Evolutionary conservation across 225 moss, liverwort and hornwort genomes (phyloP), one percentile per base, ranked within the genome.

Genomic region (Neckera pumila): DNA sequence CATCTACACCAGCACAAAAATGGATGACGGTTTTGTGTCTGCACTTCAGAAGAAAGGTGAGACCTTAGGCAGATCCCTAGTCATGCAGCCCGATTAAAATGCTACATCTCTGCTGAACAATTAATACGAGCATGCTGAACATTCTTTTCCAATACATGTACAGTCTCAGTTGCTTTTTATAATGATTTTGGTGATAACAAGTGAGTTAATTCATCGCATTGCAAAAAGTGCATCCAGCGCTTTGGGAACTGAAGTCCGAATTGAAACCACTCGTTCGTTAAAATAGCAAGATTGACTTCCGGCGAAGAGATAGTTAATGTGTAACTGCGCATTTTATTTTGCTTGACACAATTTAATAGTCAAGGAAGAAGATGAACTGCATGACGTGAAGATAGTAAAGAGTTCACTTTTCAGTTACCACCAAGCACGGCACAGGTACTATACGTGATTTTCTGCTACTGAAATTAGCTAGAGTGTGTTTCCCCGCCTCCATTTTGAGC

Each of bases 1-100:
- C 83, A 99, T 99, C 70, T 99, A 92, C 87, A 97, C 98, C 38
- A 98, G 96, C 89, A 96, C 96, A 59, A 98, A 96, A 91, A 97
- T 96, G 97, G 94, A 97, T 89, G 96, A 99, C 59, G 72, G 86
- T 59, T 99, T 99, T 87, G 91, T 99, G 59, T 59, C 88, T 66
- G 94, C 96, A 75, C 97, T 99, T 88, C 92, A 95, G 86, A 93
- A 93, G 79, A 96, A 91, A 94, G 93, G 97, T 96, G 61, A 95
- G 84, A 38, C 22, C 60, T 43, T 38, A 64, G 70, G 58, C 83
- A 71, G 78, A 62, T 54, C 61, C 80, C 67, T 77, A 38, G 59
- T 43, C 45, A 59, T 86, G 51, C 67, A 57, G 26, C 42, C 42
- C 10, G 27, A 66, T 67, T 33, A 53, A 79, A 85, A 22, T 62